Conservation (phyloP, 1,284 basidiomycete genomes). For the Omphalotus olearius region DNA sequence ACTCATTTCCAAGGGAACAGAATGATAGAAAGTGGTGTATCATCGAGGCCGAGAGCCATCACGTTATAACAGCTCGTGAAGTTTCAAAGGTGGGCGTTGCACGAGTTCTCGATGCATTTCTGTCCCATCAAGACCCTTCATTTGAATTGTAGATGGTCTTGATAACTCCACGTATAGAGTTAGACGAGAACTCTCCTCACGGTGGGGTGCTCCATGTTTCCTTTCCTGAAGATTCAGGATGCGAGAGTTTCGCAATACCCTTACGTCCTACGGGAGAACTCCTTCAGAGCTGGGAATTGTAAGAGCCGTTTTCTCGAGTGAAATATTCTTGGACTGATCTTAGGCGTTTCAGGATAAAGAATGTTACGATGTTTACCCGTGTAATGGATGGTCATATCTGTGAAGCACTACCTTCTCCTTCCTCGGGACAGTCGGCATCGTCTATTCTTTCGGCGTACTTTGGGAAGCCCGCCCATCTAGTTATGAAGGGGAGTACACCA, state of each 20-base stretch:
- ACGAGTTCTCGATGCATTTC: background rate
- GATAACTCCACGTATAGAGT: constrained; percentile 50
- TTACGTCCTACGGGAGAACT: constrained; percentile 46
- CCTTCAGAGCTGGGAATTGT: constrained; percentile 54
- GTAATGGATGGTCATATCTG: constrained; percentile 64
- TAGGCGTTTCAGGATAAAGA: constrained; percentile 38
- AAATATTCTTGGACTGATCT: background rate
- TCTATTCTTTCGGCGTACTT: constrained; percentile 56
- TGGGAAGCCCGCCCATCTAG: constrained; percentile 53
- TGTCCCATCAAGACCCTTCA: background rate
- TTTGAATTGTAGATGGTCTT: constrained; percentile 53
- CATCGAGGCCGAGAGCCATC: constrained; percentile 48
- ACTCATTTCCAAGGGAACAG: constrained; percentile 28
- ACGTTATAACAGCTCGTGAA: constrained; percentile 63
- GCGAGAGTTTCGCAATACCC: constrained; percentile 53
- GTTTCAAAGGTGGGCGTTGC: constrained; percentile 48
- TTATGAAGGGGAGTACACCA: constrained; percentile 59
- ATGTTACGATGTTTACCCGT: constrained; percentile 46
- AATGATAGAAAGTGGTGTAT: constrained; percentile 69
- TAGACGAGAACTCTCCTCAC: constrained; percentile 38
- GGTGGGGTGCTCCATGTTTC: constrained; percentile 47
- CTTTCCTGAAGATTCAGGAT: constrained; percentile 55
- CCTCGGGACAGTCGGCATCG: constrained; percentile 37
- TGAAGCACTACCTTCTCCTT: constrained; percentile 28
- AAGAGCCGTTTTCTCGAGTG: constrained; percentile 19